Evolutionary conservation across 2,329 filamentous ascomycete species (phyloP), one percentile per base, ranked within the genome.

Genomic region (Ceratocystis eucalypticola): DNA sequence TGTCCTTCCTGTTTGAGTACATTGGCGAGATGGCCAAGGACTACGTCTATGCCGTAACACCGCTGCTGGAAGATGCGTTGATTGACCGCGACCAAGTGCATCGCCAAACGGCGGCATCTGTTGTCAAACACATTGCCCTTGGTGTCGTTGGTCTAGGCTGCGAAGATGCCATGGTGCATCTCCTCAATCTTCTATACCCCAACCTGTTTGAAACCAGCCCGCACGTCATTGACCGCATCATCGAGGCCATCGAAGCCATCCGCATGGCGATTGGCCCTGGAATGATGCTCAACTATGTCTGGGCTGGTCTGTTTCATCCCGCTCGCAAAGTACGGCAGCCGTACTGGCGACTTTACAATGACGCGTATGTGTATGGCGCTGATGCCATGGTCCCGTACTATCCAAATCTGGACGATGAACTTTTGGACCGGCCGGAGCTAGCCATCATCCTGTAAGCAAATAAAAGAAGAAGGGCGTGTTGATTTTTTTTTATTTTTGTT

Each of bases 21-120:
- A 99, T 99, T 75, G 94, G 94, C 69, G 94, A 99, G 77, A 97
- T 99, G 94, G 91, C 91, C 70, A 99, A 97, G 78, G 94, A 99
- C 76, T 99, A 99, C 75, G 94, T 99, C 74, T 99, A 99, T 73
- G 94, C 95, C 20, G 92, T 99, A 44, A 96, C 92, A 1, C 94
- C 94, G 5, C 80, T 99, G 8, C 86, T 99, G 1, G 94, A 99
- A 74, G 94, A 99, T 74, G 94, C 95, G 1, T 86, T 99, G 69
- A 96, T 96, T 76, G 94, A 99, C 76, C 88, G 94, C 69, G 94
- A 99, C 75, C 94, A 99, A 77, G 94, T 99, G 1, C 94, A 99
- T 77, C 87, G 94, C 33, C 94, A 99, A 76, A 99, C 94, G 1
- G 94, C 94, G 1, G 94, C 94, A 30, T 91, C 88, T 1, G 94